These are phyloP conservation scores for Aeschynomene evenia DNA, from an alignment of 306 rosid genomes.

Conservation along the genomic window DNA sequence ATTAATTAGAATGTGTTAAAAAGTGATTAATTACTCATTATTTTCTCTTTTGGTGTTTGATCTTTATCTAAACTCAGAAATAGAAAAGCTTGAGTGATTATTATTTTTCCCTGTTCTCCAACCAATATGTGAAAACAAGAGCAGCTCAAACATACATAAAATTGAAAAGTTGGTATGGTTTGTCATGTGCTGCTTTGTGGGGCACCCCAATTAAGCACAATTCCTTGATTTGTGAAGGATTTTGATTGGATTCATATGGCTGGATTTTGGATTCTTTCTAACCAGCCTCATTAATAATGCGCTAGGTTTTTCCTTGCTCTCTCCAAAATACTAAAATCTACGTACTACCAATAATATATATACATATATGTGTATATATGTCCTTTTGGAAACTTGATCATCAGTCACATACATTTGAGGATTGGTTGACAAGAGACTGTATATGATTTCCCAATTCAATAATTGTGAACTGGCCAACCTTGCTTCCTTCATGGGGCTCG, in stretches of 20 bases:
- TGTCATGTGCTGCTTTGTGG: constrained; percentile 36
- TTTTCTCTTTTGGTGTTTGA: constrained; percentile 28
- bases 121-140: constrained; percentile 19
- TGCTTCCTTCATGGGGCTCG: constrained; percentile 11
- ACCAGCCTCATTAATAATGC: constrained; percentile 31
- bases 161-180: constrained; percentile 30
- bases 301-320: constrained; percentile 20
- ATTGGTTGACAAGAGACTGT: constrained; percentile 9
- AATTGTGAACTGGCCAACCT: constrained; percentile 26
- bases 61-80: constrained; percentile 6
- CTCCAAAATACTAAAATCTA: constrained; percentile 31
- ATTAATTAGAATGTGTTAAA: too few species aligned
- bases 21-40: not conserved
- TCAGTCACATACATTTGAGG: not conserved
- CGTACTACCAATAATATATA: too few species aligned
- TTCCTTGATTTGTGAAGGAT: constrained; percentile 49
- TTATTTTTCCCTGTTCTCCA: not conserved
- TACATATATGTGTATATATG: too few species aligned
- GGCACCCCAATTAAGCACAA: constrained; percentile 41
- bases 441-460: constrained; percentile 25
- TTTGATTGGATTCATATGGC: constrained; percentile 42
- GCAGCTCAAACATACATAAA: constrained; percentile 25
- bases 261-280: constrained; percentile 45
- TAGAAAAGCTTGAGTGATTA: not conserved
- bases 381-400: constrained; percentile 27